Base-by-base conservation (phyloP, 805 yeast species). In the Kodamaea kaohsiungensis region DNA sequence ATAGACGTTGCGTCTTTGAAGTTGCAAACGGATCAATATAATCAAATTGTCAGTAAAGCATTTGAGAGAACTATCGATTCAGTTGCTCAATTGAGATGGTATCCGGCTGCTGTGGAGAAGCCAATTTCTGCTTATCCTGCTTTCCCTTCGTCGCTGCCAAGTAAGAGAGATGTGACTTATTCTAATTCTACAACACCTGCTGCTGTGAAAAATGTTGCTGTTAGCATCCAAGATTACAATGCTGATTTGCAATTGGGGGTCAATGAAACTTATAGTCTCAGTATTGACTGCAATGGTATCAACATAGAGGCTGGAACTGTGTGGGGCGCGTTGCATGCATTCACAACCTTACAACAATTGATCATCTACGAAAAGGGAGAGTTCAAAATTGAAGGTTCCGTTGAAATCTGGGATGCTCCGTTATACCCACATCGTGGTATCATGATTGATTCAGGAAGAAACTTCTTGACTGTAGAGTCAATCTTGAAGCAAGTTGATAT, bases 281-380 rank as follows among this genome's bases (percentile, higher is more conserved):
- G 48, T 3, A 58, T 68, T 2, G 51, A 51, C 13, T 35, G 37
- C n/a, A 52, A 54, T 18, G 48, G 43, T 16, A 60, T 74, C 19
- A 33, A 43, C 7, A 67, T 75, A 37, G 51, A 45, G 1, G 69
- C 79, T 5, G 59, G 45, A 16, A 75, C 78, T 2, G 57, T 65
- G 5, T 76, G 78, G 78, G 81, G 80, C 12, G 78, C 73, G 1
- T 61, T 76, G 46, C 70, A 74, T 56, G 78, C 73, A 0, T 66
- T 76, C 39, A 62, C 69, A 7, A 76, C 81, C 1, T 60, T 76
- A 35, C 74, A 75, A 52, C 80, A 76, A 58, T 49, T 76, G 30
- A 59, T 76, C n/a, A 54, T 72, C n/a, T 65, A 64, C 45, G 64
- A 67, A 38, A 59, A 63, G 12, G 54, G 55, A 5, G 43, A 58